Conservation (phyloP, 1,284 basidiomycete species). For the Moniliophthora roreri region DNA sequence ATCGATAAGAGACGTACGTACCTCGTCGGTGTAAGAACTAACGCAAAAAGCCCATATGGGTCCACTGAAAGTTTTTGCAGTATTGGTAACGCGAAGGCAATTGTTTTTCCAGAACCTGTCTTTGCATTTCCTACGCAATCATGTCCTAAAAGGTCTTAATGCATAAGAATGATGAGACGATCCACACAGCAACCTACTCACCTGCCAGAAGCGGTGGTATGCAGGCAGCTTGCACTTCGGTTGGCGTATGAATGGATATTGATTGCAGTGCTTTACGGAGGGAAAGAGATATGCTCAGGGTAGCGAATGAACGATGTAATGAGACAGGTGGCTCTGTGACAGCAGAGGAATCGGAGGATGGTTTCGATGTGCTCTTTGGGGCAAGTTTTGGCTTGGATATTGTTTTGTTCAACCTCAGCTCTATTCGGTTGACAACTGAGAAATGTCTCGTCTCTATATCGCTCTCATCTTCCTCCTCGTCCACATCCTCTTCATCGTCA, state of each 20-base stretch:
- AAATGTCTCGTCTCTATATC: too few relatives aligned
- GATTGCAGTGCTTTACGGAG: conserved; percentile 72
- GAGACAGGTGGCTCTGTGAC: conserved; percentile 13
- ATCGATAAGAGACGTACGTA: conserved; percentile 30
- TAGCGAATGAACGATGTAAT: conserved; percentile 54
- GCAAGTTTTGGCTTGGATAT: background rate
- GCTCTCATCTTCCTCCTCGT: background rate
- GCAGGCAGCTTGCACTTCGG: conserved; percentile 88
- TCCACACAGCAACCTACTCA: conserved; percentile 31
- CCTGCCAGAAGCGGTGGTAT: conserved; percentile 86
- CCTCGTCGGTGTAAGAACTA: conserved; percentile 95
- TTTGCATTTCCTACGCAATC: conserved; percentile 98
- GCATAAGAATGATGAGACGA: background rate
- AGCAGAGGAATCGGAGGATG: conserved; percentile 4
- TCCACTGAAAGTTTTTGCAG: conserved; percentile 86
- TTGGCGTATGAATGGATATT: conserved; percentile 88
- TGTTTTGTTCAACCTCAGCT: too few relatives aligned
- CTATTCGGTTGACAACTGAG: too few relatives aligned
- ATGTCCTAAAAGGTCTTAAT: conserved; percentile 48
- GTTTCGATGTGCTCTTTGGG: background rate
- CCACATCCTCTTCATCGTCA: background rate
- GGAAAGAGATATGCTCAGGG: conserved; percentile 74
- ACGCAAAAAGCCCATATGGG: conserved; percentile 92
- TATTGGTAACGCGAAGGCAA: conserved; percentile 96
- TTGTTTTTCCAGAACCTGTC: conserved; percentile 97